These are phyloP conservation scores for Lepiota brunneoincarnata DNA, from an alignment of 768 basidiomycete genomes.

Conservation along the genomic window DNA sequence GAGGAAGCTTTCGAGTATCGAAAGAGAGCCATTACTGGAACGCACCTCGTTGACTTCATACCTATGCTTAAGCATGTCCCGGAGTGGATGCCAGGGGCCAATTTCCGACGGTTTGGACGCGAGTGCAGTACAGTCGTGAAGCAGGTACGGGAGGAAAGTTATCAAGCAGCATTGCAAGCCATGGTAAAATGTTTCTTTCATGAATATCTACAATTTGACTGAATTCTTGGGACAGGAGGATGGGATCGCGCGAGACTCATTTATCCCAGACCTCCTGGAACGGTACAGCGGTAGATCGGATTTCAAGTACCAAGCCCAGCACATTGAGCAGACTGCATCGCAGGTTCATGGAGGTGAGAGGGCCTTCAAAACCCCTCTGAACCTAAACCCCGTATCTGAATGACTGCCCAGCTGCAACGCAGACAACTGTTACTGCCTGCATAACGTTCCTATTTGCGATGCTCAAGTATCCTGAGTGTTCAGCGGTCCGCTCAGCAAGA, in stretches of 20 bases:
- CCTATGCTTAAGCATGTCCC: slow-evolving; percentile 7
- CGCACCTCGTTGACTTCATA: slow-evolving; percentile 5
- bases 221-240: not conserved
- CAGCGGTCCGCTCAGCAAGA: slow-evolving; percentile 26
- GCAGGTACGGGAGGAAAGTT: not conserved
- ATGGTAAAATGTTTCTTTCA: not conserved
- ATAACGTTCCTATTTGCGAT: slow-evolving; percentile 24
- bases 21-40: not conserved
- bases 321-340: not conserved
- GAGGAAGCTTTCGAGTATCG: not conserved
- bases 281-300: not conserved
- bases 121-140: not conserved
- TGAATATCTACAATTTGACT: not conserved
- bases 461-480: slow-evolving; percentile 21
- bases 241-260: not conserved
- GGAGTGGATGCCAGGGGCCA: slow-evolving; percentile 7
- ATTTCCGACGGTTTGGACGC: not conserved
- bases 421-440: not conserved
- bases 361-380: no score
- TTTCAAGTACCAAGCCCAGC: not conserved
- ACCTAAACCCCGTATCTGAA: no score
- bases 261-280: not conserved
- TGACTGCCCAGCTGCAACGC: not conserved
- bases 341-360: slow-evolving; percentile 6
- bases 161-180: not conserved